Evolutionary conservation across 2,329 filamentous ascomycete genomes (phyloP).

Genomic region (Phyllosticta citribraziliensis): DNA sequence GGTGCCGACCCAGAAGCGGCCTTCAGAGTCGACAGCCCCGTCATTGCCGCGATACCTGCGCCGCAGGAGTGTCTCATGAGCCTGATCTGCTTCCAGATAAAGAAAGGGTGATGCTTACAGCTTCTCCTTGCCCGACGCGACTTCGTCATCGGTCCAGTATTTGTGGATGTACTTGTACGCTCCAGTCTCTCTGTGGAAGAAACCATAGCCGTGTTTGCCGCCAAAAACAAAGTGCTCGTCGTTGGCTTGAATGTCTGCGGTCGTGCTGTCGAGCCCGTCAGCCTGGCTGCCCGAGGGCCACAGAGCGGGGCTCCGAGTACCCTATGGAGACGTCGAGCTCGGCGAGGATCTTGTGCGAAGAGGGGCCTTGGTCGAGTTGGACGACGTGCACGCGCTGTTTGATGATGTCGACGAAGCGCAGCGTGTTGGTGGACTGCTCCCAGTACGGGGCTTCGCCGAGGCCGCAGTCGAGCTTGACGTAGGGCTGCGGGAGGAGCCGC

Average conservation of each 20-base stretch:
- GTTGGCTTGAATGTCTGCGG: constrained; percentile 64
- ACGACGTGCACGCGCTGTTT: constrained; percentile 64
- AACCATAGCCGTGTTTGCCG: constrained; percentile 72
- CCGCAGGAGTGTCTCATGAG: background rate
- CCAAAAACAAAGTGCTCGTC: constrained; percentile 65
- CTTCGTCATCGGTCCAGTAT: constrained; percentile 44
- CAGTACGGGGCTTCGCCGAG: constrained; percentile 69
- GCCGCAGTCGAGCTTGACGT: constrained; percentile 52
- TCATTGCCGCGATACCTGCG: constrained; percentile 63
- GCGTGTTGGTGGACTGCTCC: constrained; percentile 52
- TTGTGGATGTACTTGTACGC: constrained; percentile 47
- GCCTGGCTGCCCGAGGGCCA: background rate
- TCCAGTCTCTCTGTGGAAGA: constrained; percentile 56
- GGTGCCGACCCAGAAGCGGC: constrained; percentile 73
- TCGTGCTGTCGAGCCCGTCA: constrained; percentile 31
- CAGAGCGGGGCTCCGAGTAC: constrained; percentile 21
- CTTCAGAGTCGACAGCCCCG: constrained; percentile 68
- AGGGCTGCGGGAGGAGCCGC: constrained; percentile 26
- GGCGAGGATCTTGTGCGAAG: constrained; percentile 44
- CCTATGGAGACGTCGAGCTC: constrained; percentile 50
- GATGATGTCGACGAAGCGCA: constrained; percentile 79
- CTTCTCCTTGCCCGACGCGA: constrained; percentile 34
- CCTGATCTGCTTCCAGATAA: background rate
- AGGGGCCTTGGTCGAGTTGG: constrained; percentile 52
- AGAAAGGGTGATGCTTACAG: constrained; percentile 25